These are phyloP conservation scores for Dillenia suffruticosa DNA, from an alignment of 164 flowering plant genomes.

Conservation along the genomic window DNA sequence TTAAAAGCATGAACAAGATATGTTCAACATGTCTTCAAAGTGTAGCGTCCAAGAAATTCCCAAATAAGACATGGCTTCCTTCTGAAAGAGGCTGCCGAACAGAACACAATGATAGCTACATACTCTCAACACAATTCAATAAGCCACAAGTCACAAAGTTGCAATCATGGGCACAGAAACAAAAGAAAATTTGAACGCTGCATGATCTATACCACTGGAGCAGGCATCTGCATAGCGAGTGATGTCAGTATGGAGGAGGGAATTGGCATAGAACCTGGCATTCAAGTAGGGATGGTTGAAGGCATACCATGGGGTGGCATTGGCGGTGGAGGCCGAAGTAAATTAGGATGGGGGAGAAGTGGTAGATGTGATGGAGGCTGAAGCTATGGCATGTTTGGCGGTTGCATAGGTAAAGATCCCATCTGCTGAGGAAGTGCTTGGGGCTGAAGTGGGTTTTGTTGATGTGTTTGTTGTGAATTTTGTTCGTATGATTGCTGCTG, in stretches of 20 bases:
- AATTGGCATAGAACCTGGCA: conserved; percentile 54
- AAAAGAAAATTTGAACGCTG: not conserved
- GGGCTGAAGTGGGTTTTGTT: conserved; percentile 38
- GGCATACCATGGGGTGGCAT: conserved; percentile 56
- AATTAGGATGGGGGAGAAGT: conserved; percentile 62
- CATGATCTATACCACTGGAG: conserved; percentile 49
- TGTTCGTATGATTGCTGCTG: conserved; percentile 80
- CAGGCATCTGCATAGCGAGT: conserved; percentile 44
- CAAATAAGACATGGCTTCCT: no score
- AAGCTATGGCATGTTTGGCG: conserved; percentile 63
- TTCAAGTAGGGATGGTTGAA: conserved; percentile 34
- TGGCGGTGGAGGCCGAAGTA: conserved; percentile 75
- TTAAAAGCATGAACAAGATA: no score
- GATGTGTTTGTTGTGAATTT: conserved; percentile 48
- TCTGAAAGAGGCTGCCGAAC: no score
- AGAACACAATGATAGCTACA: no score
- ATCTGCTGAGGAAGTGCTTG: conserved; percentile 60
- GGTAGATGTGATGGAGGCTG: conserved; percentile 79
- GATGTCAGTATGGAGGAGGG: conserved; percentile 34
- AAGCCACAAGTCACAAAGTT: no score
- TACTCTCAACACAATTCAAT: no score
- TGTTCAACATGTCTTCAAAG: no score
- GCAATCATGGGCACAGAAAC: no score
- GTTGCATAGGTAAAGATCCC: conserved; percentile 53
- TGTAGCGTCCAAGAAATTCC: no score